These are phyloP conservation scores for Hebeloma cylindrosporum DNA, from an alignment of 768 basidiomycete species.

Conservation along the genomic window DNA sequence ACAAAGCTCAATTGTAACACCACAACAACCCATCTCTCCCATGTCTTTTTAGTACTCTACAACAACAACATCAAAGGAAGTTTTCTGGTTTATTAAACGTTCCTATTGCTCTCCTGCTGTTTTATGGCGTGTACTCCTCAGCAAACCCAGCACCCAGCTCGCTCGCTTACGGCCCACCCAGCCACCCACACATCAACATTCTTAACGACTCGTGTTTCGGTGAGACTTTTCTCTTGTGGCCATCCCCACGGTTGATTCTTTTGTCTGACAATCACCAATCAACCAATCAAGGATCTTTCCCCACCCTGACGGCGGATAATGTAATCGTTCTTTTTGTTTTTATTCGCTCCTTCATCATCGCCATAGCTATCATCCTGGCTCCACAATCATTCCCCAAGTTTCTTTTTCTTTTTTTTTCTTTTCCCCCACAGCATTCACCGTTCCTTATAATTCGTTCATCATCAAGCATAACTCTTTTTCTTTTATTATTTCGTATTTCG, in stretches of 20 bases:
- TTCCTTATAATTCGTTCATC: conserved; percentile 5
- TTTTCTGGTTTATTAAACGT: conserved; percentile 26
- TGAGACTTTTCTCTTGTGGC: too few relatives aligned
- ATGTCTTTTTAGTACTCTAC: conserved; percentile 27
- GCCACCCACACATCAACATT: not conserved
- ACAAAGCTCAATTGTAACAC: conserved; percentile 30
- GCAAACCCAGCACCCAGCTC: conserved; percentile 2
- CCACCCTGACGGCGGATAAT: too few relatives aligned
- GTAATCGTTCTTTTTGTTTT: not conserved
- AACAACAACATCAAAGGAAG: conserved; percentile 25
- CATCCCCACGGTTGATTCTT: conserved; percentile 3
- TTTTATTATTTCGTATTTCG: not conserved
- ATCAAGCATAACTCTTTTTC: not conserved
- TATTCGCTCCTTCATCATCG: not conserved
- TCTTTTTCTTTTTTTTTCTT: too few relatives aligned
- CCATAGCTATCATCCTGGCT: too few relatives aligned
- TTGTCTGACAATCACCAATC: not conserved
- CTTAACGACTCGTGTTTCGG: too few relatives aligned
- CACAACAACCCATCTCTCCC: conserved; percentile 20
- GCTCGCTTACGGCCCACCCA: conserved; percentile 6
- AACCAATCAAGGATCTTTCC: not conserved
- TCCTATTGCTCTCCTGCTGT: conserved; percentile 22
- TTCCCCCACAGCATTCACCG: conserved; percentile 5
- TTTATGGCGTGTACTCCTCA: conserved; percentile 18
- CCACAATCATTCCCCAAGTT: too few relatives aligned